Base-by-base conservation (phyloP, 208 protist species). In the Angomonas deanei region DNA sequence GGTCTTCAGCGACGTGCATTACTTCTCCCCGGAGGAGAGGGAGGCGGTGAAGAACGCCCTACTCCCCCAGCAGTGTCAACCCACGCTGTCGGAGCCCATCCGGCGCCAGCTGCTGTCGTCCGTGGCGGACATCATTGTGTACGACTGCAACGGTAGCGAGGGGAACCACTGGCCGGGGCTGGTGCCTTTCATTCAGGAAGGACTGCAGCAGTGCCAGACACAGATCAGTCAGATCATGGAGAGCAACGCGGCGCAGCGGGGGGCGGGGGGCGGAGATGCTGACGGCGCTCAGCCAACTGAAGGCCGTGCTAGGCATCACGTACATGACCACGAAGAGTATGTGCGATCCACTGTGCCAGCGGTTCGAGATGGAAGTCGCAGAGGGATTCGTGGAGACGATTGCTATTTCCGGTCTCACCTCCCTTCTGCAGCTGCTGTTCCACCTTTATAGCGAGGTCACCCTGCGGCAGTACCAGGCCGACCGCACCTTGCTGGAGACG, bases 91-190 rank as follows among this genome's bases (percentile, higher is more conserved):
- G 11, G 86, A 91, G 63, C 61, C 48, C 1, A 68, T 95, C 26
- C 86, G 89, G 1, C 81, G 84, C 0, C 85, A 93, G 73, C 64
- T 95, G 57, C 75, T 91, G 26, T 73, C 75, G 26, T 66, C 89
- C 1, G 82, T 75, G 31, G 72, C 67, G 26, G 77, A 89, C n/a
- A 49, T 95, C 30, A 77, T 93, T 47, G 42, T 32, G 13, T 84
- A 88, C 57, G 89, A 95, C 69, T 95, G 80, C 52, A 15, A 15
- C 15, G 36, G 36, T 8, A 8, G 36, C 11, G 36, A 42, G 36
- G 83, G 84, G 2, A 31, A 72, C 8, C 64, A 61, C 24, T 95
- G 89, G 86, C 72, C 78, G 8, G 72, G 68, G 23, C 62, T 92
- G 24, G 72, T 95, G 60, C 70, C 74, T 10, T 80, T 91, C 54